phyloP scores from a whole-genome alignment of 139 green algal genomes.

The Chlorella sp. region DNA sequence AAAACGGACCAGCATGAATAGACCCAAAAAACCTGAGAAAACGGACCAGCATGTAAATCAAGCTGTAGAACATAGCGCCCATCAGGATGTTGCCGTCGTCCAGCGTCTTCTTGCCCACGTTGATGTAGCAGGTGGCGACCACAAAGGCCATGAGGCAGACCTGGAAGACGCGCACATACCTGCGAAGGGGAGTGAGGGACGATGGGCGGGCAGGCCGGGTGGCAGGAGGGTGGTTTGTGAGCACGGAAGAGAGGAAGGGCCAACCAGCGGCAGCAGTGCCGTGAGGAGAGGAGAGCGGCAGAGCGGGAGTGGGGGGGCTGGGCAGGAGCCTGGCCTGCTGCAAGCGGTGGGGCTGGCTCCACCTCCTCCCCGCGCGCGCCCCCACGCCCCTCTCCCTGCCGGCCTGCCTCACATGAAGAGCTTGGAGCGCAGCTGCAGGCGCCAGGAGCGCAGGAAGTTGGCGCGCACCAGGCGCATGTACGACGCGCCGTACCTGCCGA shows the following conservation, averaged over 20 bases:
- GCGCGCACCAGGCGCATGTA: constrained; percentile 22
- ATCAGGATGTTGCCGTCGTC: constrained; percentile 39
- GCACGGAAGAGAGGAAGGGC: neutral
- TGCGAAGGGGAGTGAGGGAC: neutral
- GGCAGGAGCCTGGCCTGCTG: too few relatives aligned
- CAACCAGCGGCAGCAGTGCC: neutral
- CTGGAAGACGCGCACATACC: constrained; percentile 40
- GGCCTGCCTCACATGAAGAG: constrained; percentile 25
- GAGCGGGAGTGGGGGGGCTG: too few relatives aligned
- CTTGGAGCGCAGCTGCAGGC: constrained; percentile 32
- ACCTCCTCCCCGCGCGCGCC: too few relatives aligned
- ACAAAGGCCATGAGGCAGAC: constrained; percentile 36
- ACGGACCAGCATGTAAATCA: constrained; percentile 22
- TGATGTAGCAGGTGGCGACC: constrained; percentile 25
- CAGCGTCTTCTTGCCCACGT: constrained; percentile 18
- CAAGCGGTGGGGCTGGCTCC: too few relatives aligned
- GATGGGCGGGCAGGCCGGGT: too few relatives aligned
- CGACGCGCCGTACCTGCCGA: constrained; percentile 31
- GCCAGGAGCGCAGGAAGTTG: constrained; percentile 20
- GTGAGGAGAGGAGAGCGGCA: too few relatives aligned
- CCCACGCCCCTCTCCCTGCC: neutral
- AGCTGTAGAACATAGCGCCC: constrained; percentile 19
- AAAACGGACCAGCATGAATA: constrained; percentile 2
- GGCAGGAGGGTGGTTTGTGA: neutral
- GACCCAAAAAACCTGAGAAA: neutral